Base-by-base conservation (phyloP, 768 basidiomycete species). In the Mycena galopus region DNA sequence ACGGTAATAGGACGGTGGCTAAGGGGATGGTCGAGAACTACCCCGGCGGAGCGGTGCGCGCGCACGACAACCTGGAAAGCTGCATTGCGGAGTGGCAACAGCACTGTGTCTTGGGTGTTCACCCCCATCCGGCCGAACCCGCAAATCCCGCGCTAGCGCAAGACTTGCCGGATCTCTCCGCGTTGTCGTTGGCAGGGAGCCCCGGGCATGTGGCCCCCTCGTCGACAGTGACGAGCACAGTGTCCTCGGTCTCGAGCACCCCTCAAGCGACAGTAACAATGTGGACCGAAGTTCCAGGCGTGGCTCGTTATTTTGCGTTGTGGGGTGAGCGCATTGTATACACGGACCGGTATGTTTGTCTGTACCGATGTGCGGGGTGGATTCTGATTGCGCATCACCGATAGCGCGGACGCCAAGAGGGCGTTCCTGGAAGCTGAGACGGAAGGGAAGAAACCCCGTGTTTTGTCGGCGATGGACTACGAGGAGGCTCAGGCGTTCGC, bases 71-170 rank as follows among this genome's bases (percentile, higher is more conserved):
- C 33, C 2, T 39, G 23, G 23, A 59, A 8, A 37, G 14, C 35
- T 59, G 58, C 37, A 37, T 59, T 7, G 44, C 44, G 9, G 66
- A 67, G 21, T 67, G 66, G 66, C 66, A 67, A 29, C 32, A 23
- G 30, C 66, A 67, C n/a, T 67, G 66, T 19, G 12, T 7, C 1
- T 10, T 67, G 3, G 66, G 66, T 1, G 29, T 50, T 3, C 66
- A 67, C 57, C 56, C 66, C 3, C 66, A 67, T 21, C 57, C 42
- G 1, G 14, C 21, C 1, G 65, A 39, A 5, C 65, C 56, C 4
- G 35, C 35, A 11, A 37, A 39, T 11, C 27, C 23, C 25, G 7
- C 3, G 23, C 3, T 25, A 9, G 35, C 4, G 35, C 35, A 37
- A 37, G 35, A 37, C 35, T 37, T 37, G 35, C 50, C 25, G 11